These are phyloP conservation scores for Geotrichum siamense DNA, from an alignment of 1,139 yeast genomes.

Conservation along the genomic window DNA sequence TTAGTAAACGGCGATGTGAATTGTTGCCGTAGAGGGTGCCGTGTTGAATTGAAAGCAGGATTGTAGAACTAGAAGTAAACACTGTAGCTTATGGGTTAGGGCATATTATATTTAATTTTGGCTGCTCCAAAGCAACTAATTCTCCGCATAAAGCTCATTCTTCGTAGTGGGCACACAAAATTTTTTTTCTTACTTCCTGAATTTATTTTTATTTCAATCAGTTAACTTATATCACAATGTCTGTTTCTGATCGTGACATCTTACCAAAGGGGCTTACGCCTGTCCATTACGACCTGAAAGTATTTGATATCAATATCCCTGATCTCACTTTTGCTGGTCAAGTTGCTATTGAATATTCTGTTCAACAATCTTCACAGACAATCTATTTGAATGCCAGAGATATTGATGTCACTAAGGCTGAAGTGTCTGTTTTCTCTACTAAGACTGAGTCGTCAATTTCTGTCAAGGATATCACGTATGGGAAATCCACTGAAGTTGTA, in stretches of 20 bases:
- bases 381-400: constrained; percentile 32
- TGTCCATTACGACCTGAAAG: constrained; percentile 36
- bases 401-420: constrained; percentile 20
- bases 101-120: too few relatives aligned
- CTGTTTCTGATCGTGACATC: constrained; percentile 42
- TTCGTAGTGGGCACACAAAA: too few relatives aligned
- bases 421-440: constrained; percentile 21
- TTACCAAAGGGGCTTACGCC: constrained; percentile 51
- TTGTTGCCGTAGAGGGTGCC: too few relatives aligned
- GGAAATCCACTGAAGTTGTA: constrained; percentile 33
- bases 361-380: constrained; percentile 32
- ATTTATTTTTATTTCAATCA: background rate
- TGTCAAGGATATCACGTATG: constrained; percentile 22
- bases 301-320: constrained; percentile 44
- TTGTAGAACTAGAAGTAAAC: too few relatives aligned
- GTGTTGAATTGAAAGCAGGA: too few relatives aligned
- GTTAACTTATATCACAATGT: too few relatives aligned
- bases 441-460: constrained; percentile 23
- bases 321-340: constrained; percentile 46
- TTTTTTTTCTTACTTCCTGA: background rate
- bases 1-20: too few relatives aligned
- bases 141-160: too few relatives aligned
- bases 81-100: too few relatives aligned
- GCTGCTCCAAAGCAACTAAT: too few relatives aligned
- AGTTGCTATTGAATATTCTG: constrained; percentile 44